Evolutionary conservation across 106 monocot species (phyloP), one percentile per base, ranked within the genome.

Genomic region (Allium sativum): DNA sequence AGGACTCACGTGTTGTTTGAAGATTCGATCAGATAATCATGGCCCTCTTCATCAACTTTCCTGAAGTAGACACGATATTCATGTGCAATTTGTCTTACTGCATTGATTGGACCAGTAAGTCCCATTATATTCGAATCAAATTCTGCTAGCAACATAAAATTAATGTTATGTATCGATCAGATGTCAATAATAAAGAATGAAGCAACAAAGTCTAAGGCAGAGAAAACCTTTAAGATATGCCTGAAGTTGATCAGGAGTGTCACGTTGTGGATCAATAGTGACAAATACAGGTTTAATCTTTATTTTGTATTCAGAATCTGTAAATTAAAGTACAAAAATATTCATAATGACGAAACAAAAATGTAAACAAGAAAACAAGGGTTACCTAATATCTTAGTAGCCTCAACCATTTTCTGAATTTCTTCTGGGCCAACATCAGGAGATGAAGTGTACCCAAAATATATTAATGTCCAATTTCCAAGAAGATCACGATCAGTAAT

Each of bases 401-500:
- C 84, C 54, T 85, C 71, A 14, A 82, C 75, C 84, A 96, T 80
- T 68, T 96, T 96, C 61, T 78, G 74, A 67, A 87, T 76, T 84
- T 91, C 82, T 42, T 65, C 68, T 43, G 90, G 96, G 12, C 87
- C 91, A 58, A 90, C 72, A 78, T 96, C 96, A 68, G 96, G 96
- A 48, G 87, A 91, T 59, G 90, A 90, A 65, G 87, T 96, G 67
- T 96, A 96, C n/a, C 96, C 90, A 74, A 91, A 98, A 73, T 82
- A 98, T 77, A 98, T 78, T 10, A 98, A 67, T 51, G 71, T 74
- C 96, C 96, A 98, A 74, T 87, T 85, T 48, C 96, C 96, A 15
- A 50, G 77, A 65, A 98, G 76, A 65, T 76, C 75, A 65, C 77
- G 68, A 40, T 98, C 90, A 20, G 87, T 81, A 40, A 98, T 82